Evolutionary conservation across 352 stramenopile species (phyloP), one percentile per base, ranked within the genome.

Genomic region (Pythium periplocum): DNA sequence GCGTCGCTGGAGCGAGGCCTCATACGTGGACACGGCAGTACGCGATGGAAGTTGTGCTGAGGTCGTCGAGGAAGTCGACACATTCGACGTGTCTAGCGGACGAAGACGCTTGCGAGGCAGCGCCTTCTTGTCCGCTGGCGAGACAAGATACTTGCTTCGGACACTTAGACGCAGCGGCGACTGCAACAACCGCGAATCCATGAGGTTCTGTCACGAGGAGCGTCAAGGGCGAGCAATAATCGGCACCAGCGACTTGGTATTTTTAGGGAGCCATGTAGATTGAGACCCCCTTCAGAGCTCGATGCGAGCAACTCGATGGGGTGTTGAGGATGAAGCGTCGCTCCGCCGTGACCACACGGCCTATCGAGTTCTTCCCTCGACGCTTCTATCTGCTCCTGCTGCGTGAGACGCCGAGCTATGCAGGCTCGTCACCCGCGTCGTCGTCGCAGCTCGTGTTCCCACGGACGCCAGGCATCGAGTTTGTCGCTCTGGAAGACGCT

Each of bases 351-450:
- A 51, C 66, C 10, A 51, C 72, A 6, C 57, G 52, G 3, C 65
- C 77, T 1, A 86, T 90, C 42, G 79, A 86, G 62, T 86, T 90
- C 49, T 51, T 82, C 9, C 69, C 75, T 0, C 42, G 47, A 39
- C 54, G 61, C 34, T 87, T 90, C 47, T 90, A 75, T 55, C 68
- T 87, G 6, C 47, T 86, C 33, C 51, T 83, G 3, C 35, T 80
- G 37, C 69, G 52, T 6, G 75, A 86, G 40, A 69, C 65, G 35
- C 49, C 57, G 7, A 41, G 48, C 4, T 39, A 57, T 51, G 10
- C 56, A 8, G 12, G 38, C 12, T 8, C 38, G 12, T 42, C 4
- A 47, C n/a, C 30, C 38, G 35, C 34, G 64, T 4, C 43, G 30
- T 6, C 11, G 32, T 7, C n/a, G 2, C 38, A 36, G 26, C 48